phyloP scores from a whole-genome alignment of 352 stramenopile genomes.

The Phytophthora sp. region DNA sequence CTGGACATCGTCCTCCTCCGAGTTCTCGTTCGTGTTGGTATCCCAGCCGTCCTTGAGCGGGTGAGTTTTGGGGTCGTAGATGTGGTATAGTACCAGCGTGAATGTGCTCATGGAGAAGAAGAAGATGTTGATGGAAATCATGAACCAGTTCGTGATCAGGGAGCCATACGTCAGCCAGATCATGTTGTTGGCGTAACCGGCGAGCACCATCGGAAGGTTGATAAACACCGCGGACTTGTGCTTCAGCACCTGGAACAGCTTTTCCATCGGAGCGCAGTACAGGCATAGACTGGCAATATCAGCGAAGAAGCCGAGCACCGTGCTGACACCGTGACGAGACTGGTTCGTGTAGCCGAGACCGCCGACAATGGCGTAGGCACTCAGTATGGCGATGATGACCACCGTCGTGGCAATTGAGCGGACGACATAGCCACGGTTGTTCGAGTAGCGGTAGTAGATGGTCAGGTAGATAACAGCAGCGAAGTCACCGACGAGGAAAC shows the following conservation, averaged over 20 bases:
- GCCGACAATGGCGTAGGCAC: slow-evolving; percentile 43
- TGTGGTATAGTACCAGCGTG: slow-evolving; percentile 35
- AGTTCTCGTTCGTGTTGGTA: slow-evolving; percentile 16
- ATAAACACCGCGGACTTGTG: slow-evolving; percentile 48
- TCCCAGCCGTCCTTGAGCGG: slow-evolving; percentile 29
- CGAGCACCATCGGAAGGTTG: slow-evolving; percentile 55
- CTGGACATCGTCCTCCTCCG: slow-evolving; percentile 20
- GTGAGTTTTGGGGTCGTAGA: slow-evolving; percentile 35
- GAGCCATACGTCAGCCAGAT: slow-evolving; percentile 59
- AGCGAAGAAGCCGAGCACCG: slow-evolving; percentile 41
- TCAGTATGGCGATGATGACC: slow-evolving; percentile 29
- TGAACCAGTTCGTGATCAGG: slow-evolving; percentile 40
- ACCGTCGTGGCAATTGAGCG: slow-evolving; percentile 24
- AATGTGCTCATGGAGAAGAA: slow-evolving; percentile 39
- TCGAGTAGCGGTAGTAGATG: slow-evolving; percentile 56
- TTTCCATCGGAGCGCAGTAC: slow-evolving; percentile 56
- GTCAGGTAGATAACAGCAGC: slow-evolving; percentile 47
- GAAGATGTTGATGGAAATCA: slow-evolving; percentile 46
- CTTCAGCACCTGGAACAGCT: slow-evolving; percentile 48
- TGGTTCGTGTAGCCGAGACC: slow-evolving; percentile 41
- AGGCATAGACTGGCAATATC: slow-evolving; percentile 36
- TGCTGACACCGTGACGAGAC: slow-evolving; percentile 33
- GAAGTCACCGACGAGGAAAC: slow-evolving; percentile 47
- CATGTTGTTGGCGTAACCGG: slow-evolving; percentile 48
- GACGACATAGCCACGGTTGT: slow-evolving; percentile 33